Conservation (phyloP, 1,284 basidiomycete genomes). For the Golubevia pallescens region DNA sequence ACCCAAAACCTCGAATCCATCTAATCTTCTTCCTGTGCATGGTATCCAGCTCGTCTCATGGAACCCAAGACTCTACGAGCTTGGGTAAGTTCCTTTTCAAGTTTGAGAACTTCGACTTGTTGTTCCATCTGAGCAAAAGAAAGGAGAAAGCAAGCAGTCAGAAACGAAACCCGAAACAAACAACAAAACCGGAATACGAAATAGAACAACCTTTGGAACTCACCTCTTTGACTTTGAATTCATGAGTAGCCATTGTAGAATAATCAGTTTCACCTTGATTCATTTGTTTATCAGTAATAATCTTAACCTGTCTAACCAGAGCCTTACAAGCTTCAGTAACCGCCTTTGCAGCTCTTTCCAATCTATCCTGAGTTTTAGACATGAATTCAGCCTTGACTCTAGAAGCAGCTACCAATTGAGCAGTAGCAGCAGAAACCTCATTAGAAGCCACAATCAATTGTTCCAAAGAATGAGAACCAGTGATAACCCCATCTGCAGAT, state of each 20-base stretch:
- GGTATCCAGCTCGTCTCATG: constrained; percentile 23
- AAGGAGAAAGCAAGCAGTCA: not conserved
- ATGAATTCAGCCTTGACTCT: constrained; percentile 98
- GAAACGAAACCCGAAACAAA: not conserved
- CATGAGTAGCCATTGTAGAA: constrained; percentile 86
- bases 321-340: constrained; percentile 99
- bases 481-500: constrained; percentile 94
- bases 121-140: constrained; percentile 83
- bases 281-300: constrained; percentile 81
- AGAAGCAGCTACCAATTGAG: constrained; percentile 96
- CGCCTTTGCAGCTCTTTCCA: constrained; percentile 95
- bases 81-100: constrained; percentile 86
- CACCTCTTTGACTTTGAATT: constrained; percentile 79
- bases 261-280: constrained; percentile 86
- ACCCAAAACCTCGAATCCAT: not conserved
- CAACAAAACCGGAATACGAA: not conserved
- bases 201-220: constrained; percentile 6
- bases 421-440: constrained; percentile 94
- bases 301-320: constrained; percentile 94
- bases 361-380: constrained; percentile 95
- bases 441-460: constrained; percentile 99
- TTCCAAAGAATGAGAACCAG: constrained; percentile 93
- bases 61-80: constrained; percentile 58
- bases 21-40: not conserved
- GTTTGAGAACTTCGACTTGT: constrained; percentile 93